Evolutionary conservation across 352 stramenopile species (phyloP).

Genomic region (Globisporangium splendens): DNA sequence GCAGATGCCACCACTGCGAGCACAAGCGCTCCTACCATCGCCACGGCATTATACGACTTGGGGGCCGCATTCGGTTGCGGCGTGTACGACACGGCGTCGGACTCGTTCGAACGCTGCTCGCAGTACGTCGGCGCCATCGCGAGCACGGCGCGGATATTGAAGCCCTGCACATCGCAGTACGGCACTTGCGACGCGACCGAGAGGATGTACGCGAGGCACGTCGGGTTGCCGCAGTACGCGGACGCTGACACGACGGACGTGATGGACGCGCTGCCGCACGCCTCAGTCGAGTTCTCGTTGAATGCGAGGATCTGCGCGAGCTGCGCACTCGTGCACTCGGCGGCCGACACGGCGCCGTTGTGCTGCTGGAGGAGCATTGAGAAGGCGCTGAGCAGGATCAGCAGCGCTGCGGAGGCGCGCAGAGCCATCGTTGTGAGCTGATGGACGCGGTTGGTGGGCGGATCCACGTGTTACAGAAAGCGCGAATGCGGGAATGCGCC

Average conservation of each 20-base stretch:
- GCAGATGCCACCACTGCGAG: neutral
- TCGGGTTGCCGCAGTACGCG: slow-evolving; percentile 7
- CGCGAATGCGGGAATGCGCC: too few species aligned
- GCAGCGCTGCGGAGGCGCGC: neutral
- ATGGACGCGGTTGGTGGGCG: too few species aligned
- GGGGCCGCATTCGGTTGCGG: neutral
- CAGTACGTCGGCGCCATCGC: slow-evolving; percentile 10
- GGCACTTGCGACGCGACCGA: slow-evolving; percentile 12
- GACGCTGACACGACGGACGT: slow-evolving; percentile 6
- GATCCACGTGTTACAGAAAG: too few species aligned
- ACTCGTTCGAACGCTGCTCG: slow-evolving; percentile 7
- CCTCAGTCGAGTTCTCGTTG: slow-evolving; percentile 10
- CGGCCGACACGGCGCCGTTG: neutral
- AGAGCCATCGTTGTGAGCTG: too few species aligned
- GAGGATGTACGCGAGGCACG: slow-evolving; percentile 13
- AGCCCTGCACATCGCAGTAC: slow-evolving; percentile 13
- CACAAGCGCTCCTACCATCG: neutral
- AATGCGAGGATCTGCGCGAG: slow-evolving; percentile 9
- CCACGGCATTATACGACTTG: neutral
- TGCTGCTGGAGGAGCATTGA: neutral
- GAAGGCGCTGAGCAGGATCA: neutral
- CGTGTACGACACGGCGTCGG: slow-evolving; percentile 14
- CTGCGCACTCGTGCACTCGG: slow-evolving; percentile 8
- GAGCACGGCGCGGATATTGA: slow-evolving; percentile 13
- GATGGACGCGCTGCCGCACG: slow-evolving; percentile 4